Evolutionary conservation across 1,284 basidiomycete genomes (phyloP).

Genomic region (Puccinia novopanici): DNA sequence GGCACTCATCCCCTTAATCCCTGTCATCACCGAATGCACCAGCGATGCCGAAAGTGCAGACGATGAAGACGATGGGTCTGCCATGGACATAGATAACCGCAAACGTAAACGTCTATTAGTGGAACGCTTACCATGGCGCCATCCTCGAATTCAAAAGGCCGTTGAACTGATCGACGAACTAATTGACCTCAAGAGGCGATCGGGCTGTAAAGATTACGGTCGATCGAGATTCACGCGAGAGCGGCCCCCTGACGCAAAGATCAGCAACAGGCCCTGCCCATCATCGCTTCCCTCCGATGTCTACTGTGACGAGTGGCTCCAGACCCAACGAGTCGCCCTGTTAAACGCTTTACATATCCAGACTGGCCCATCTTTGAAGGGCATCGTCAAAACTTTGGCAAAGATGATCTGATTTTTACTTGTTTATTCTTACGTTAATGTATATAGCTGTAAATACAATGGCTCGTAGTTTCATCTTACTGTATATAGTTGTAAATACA

Average conservation of each 20-base stretch:
- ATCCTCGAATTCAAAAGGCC: slow-evolving; percentile 17
- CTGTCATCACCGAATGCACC: slow-evolving; percentile 16
- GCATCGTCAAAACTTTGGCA: neutral
- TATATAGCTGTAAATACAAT: no score
- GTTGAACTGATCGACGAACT: slow-evolving; percentile 5
- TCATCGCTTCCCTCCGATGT: neutral
- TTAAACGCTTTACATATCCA: slow-evolving; percentile 2
- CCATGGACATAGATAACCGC: neutral
- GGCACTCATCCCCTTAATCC: slow-evolving; percentile 3
- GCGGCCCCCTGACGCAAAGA: neutral
- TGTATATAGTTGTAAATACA: no score
- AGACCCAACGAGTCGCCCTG: neutral
- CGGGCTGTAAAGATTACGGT: slow-evolving; percentile 24
- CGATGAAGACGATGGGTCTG: neutral
- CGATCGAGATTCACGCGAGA: neutral
- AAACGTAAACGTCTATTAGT: neutral
- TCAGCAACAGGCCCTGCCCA: neutral
- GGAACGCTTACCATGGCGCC: slow-evolving; percentile 10
- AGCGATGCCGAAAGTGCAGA: slow-evolving; percentile 32
- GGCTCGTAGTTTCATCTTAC: no score
- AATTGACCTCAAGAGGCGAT: slow-evolving; percentile 1
- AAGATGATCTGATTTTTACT: neutral
- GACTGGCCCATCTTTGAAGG: neutral
- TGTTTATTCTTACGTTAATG: no score
- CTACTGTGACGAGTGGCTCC: slow-evolving; percentile 23